Conservation (phyloP, 176 grass and related monocot genomes). For the Elymus sibiricus region DNA sequence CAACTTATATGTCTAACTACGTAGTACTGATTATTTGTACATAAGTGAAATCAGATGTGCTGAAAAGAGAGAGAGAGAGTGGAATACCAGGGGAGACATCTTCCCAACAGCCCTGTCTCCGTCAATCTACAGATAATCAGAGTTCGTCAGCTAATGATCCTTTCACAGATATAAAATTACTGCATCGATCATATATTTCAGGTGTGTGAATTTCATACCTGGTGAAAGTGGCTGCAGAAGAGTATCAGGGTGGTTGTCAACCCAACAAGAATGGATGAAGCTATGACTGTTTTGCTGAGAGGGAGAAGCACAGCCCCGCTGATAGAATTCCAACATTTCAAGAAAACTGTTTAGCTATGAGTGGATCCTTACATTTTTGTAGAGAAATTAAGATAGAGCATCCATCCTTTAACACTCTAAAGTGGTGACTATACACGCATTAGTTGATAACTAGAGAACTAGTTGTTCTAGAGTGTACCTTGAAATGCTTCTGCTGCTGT, state of each 20-base stretch:
- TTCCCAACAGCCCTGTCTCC: conserved; percentile 82
- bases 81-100: conserved; percentile 86
- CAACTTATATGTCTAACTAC: neutral
- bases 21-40: neutral
- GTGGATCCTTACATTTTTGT: neutral
- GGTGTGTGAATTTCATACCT: conserved; percentile 29
- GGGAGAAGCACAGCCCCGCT: conserved; percentile 54
- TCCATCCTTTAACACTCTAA: neutral
- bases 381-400: neutral
- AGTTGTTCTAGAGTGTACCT: conserved; percentile 29
- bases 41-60: neutral
- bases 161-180: neutral
- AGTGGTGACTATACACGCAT: neutral
- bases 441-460: neutral
- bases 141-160: neutral
- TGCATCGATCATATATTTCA: neutral
- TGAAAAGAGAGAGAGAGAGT: neutral
- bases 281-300: conserved; percentile 55
- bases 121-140: conserved; percentile 56
- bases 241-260: conserved; percentile 93
- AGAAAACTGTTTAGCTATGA: neutral
- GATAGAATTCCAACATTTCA: conserved; percentile 37
- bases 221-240: conserved; percentile 99
- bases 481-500: conserved; percentile 38
- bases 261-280: conserved; percentile 81